A percentile compares a stretch with the other conserved stretches of the same genome.
Conservation (phyloP, 441 rosid genomes). For the Dalechampia spathulata region DNA sequence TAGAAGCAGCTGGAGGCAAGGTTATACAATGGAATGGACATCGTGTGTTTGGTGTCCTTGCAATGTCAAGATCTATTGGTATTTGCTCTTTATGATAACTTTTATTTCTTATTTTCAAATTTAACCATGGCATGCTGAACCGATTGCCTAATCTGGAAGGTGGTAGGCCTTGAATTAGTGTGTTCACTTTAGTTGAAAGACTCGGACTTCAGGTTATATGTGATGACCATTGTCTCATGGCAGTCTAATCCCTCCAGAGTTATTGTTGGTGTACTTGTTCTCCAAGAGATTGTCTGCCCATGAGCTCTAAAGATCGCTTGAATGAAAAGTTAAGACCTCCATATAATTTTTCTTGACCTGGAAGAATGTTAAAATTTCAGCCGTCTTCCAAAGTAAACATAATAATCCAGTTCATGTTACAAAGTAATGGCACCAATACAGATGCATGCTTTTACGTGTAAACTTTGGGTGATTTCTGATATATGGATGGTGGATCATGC, state of each 20-base stretch:
- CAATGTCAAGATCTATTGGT: slow-evolving; percentile 96
- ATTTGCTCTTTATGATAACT: slow-evolving; percentile 13
- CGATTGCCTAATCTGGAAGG: background rate
- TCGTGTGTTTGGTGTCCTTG: slow-evolving; percentile 89
- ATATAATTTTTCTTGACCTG: no score
- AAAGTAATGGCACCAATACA: no score
- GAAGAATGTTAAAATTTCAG: no score
- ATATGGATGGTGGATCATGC: no score
- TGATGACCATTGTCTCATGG: background rate
- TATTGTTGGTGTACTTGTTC: background rate
- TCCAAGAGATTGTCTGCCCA: no score
- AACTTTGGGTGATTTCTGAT: no score
- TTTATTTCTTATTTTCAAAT: background rate
- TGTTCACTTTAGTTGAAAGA: background rate
- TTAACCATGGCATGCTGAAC: background rate
- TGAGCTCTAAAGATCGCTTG: no score
- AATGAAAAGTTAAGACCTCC: no score
- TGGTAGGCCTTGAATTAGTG: background rate
- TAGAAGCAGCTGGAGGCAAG: slow-evolving; percentile 90
- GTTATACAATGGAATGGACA: slow-evolving; percentile 96
- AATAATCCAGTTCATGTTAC: no score
- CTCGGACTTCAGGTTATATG: background rate
- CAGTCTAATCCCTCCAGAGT: background rate
- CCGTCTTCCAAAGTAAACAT: no score
- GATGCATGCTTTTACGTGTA: no score